Base-by-base conservation (phyloP, 345 rosid species). In the Citrus sp. region DNA sequence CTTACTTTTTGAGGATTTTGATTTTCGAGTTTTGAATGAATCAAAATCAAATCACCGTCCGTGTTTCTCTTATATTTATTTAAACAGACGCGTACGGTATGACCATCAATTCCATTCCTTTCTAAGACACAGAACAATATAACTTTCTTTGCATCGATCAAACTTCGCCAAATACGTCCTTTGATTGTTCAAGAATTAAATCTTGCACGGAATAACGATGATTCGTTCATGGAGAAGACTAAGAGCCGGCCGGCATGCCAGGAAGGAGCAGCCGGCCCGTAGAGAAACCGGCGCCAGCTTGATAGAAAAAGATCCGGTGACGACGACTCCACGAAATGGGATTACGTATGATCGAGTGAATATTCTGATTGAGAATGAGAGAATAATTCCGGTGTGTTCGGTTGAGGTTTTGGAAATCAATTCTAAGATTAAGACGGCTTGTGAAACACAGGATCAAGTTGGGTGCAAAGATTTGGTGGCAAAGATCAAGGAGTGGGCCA, bases 301-400 rank as follows among this genome's bases (percentile, higher is more conserved):
- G 37, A 81, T 82, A 30, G 90, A 88, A 60, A 95, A 90, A 67
- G 98, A 95, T 76, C 98, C 98, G 22, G 94, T 95, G n/a, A 93
- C 98, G 19, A 94, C 93, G n/a, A 92, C 94, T 2, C 72, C 90
- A 28, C 87, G 89, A 0, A 87, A 94, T 0, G 98, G 98, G 78
- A 90, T 93, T 42, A 92, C 97, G 0, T 95, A 93, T 54, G 98
- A 95, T 77, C 89, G 98, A 0, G 89, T 84, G 37, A 92, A 73
- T 81, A 92, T 95, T 7, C 97, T 93, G 84, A 89, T 89, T 1
- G 95, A 93, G 60, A 81, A 85, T 0, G 98, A 97, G 38, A 84
- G 92, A 1, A 87, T 93, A 60, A 88, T 92, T 61, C 98, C 98
- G 0, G 82, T 90, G 0, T 86, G 85, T 63, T 82, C 91, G 3